Conservation (phyloP, 257 asterid genomes). For the Anisodus tanguticus region DNA sequence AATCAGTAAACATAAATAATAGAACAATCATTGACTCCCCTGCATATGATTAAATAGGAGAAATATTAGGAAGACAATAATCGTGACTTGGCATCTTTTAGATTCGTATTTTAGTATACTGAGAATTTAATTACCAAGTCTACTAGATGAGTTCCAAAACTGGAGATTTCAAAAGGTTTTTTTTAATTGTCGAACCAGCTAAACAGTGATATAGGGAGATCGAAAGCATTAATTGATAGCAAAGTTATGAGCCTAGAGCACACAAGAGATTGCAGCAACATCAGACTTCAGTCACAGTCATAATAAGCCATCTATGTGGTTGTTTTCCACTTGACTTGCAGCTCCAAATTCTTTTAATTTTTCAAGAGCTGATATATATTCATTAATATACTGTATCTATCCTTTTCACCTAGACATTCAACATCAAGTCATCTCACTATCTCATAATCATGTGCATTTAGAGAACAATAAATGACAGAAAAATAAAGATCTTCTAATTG, state of each 20-base stretch:
- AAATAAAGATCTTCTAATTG: background rate
- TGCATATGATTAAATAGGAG: too few relatives aligned
- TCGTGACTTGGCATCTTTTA: too few relatives aligned
- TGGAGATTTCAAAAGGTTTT: too few relatives aligned
- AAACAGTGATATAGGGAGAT: background rate
- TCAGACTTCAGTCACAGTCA: background rate
- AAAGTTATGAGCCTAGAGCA: background rate
- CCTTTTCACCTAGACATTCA: background rate
- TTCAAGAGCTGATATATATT: conserved; percentile 19
- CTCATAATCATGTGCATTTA: background rate
- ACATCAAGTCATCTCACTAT: background rate
- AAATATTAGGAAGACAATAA: too few relatives aligned
- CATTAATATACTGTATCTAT: background rate
- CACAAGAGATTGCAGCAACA: background rate
- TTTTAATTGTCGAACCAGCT: too few relatives aligned
- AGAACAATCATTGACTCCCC: too few relatives aligned
- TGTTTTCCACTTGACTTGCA: background rate
- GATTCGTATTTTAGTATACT: too few relatives aligned
- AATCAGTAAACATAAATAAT: too few relatives aligned
- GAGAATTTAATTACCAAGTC: too few relatives aligned
- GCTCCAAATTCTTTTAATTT: conserved; percentile 27
- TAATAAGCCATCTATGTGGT: conserved; percentile 24
- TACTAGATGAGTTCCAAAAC: too few relatives aligned
- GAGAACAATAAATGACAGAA: background rate
- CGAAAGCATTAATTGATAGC: background rate